Evolutionary conservation across 345 rosid genomes (phyloP).

Genomic region (Nasturtium officinale): DNA sequence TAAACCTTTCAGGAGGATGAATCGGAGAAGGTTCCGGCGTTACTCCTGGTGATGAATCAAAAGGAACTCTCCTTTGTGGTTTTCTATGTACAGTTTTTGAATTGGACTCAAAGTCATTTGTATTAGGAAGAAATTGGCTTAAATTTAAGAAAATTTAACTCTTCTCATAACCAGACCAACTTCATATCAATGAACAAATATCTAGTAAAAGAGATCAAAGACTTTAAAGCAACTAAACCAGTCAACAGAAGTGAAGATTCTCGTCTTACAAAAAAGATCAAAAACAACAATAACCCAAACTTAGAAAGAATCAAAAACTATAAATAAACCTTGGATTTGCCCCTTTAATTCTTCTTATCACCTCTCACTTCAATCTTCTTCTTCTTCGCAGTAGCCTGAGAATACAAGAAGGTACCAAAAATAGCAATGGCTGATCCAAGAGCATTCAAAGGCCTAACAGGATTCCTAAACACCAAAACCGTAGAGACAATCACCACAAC

Average conservation of each 20-base stretch:
- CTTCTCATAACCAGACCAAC: constrained; percentile 16
- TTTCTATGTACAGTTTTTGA: constrained; percentile 41
- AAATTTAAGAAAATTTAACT: constrained; percentile 24
- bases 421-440: constrained; percentile 93
- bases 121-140: constrained; percentile 36
- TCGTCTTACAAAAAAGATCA: constrained; percentile 7
- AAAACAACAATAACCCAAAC: constrained; percentile 23
- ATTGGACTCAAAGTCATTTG: constrained; percentile 31
- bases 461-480: constrained; percentile 90
- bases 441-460: constrained; percentile 88
- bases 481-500: constrained; percentile 89
- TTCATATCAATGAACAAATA: constrained; percentile 12
- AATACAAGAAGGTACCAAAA: constrained; percentile 83
- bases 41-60: constrained; percentile 51
- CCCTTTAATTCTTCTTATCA: constrained; percentile 51
- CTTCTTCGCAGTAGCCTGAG: constrained; percentile 79
- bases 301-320: constrained; percentile 12
- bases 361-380: constrained; percentile 44
- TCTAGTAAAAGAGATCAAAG: constrained; percentile 15
- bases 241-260: constrained; percentile 24
- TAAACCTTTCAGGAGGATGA: constrained; percentile 77
- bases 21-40: constrained; percentile 63
- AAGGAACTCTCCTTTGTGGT: not conserved
- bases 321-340: not conserved
- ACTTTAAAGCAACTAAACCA: constrained; percentile 16